Conservation (phyloP, 805 yeast genomes). For the Candida morakotiae region DNA sequence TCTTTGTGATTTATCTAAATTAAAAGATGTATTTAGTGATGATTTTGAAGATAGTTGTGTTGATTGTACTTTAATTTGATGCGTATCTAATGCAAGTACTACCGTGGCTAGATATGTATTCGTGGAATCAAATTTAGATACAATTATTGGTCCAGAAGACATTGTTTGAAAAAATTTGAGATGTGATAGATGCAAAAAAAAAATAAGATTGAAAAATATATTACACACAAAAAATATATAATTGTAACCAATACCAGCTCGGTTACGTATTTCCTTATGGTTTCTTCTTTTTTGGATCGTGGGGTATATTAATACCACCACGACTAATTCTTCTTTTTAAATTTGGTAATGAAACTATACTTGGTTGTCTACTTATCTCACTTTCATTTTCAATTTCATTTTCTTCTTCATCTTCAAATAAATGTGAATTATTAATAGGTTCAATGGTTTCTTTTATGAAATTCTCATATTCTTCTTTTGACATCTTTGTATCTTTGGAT, state of each 20-base stretch:
- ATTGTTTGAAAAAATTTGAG: constrained; percentile 6
- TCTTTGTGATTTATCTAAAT: constrained; percentile 48
- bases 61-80: constrained; percentile 62
- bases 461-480: constrained; percentile 25
- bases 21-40: constrained; percentile 44
- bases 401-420: constrained; percentile 36
- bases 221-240: not conserved
- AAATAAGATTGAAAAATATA: not conserved
- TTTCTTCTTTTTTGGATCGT: constrained; percentile 3
- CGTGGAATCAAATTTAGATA: constrained; percentile 56
- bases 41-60: constrained; percentile 34
- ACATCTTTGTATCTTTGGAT: constrained; percentile 29
- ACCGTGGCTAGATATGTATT: constrained; percentile 65
- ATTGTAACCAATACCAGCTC: not conserved
- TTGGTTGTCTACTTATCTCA: constrained; percentile 5
- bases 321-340: constrained; percentile 24
- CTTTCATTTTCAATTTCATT: constrained; percentile 9
- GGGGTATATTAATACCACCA: constrained; percentile 20
- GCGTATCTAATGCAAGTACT: constrained; percentile 64
- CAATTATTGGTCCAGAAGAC: constrained; percentile 25
- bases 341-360: constrained; percentile 6
- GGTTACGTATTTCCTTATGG: not conserved
- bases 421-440: constrained; percentile 29
- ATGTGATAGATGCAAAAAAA: constrained; percentile 2
- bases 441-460: constrained; percentile 30